phyloP scores from a whole-genome alignment of 306 rosid species.

The Lagenaria siceraria region DNA sequence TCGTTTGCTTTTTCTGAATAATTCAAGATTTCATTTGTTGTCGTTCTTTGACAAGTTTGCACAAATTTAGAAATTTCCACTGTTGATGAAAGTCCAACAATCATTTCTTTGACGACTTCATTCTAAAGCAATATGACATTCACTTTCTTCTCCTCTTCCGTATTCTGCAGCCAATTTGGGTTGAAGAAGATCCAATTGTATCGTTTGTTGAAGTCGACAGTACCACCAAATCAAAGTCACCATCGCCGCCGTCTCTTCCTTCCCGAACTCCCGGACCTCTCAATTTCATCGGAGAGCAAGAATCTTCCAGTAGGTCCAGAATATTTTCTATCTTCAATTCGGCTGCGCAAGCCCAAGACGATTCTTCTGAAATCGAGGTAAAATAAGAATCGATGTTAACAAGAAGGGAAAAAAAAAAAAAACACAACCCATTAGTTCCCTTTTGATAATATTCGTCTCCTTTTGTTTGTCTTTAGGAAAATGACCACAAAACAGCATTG shows the following conservation, averaged over 20 bases:
- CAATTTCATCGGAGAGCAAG: slow-evolving; percentile 19
- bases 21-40: background rate
- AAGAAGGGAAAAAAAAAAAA: slow-evolving; percentile 3
- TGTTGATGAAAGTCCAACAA: background rate
- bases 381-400: slow-evolving; percentile 21
- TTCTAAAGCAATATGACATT: background rate
- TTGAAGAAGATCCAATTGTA: slow-evolving; percentile 33
- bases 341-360: slow-evolving; percentile 15
- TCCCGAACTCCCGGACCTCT: slow-evolving; percentile 46
- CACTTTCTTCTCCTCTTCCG: background rate
- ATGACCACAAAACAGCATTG: slow-evolving; percentile 27
- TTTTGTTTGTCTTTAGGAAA: slow-evolving; percentile 40
- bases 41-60: background rate
- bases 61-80: background rate
- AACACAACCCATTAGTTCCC: background rate
- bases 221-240: slow-evolving; percentile 13
- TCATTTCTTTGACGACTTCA: background rate
- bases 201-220: slow-evolving; percentile 35
- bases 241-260: slow-evolving; percentile 8
- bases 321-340: slow-evolving; percentile 23
- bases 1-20: too few species aligned
- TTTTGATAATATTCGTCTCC: slow-evolving; percentile 15
- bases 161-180: slow-evolving; percentile 74
- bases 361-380: slow-evolving; percentile 52
- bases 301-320: slow-evolving; percentile 21